Evolutionary conservation across 345 rosid genomes (phyloP).

Genomic region (Punica granatum): DNA sequence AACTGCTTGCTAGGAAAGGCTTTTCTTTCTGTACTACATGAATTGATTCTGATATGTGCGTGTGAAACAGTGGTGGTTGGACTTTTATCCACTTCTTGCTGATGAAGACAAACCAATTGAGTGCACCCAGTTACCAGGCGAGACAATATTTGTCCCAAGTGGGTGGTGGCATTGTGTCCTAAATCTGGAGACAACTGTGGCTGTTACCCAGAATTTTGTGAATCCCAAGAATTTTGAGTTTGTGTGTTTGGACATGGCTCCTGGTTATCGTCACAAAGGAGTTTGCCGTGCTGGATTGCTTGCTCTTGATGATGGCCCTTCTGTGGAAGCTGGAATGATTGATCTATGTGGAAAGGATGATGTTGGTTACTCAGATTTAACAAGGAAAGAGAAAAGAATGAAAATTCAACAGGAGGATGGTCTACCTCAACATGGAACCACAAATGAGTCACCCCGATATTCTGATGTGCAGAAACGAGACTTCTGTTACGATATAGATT

Average conservation of each 20-base stretch:
- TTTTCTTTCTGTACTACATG: background rate
- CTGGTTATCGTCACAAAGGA: slow-evolving; percentile 93
- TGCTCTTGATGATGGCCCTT: slow-evolving; percentile 55
- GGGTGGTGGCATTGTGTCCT: slow-evolving; percentile 99
- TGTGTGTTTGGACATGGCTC: slow-evolving; percentile 95
- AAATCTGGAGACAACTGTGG: slow-evolving; percentile 80
- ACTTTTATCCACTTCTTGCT: slow-evolving; percentile 86
- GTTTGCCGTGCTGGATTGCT: slow-evolving; percentile 89
- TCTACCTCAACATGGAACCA: slow-evolving; percentile 24
- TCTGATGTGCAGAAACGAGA: slow-evolving; percentile 50
- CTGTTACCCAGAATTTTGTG: slow-evolving; percentile 91
- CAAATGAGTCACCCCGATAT: slow-evolving; percentile 24
- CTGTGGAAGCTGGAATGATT: slow-evolving; percentile 27
- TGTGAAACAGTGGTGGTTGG: slow-evolving; percentile 83
- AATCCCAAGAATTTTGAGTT: slow-evolving; percentile 72
- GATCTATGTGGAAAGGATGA: slow-evolving; percentile 23
- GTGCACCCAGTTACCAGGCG: slow-evolving; percentile 85
- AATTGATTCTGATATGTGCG: slow-evolving; percentile 7
- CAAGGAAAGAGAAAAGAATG: slow-evolving; percentile 77
- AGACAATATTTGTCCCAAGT: slow-evolving; percentile 89
- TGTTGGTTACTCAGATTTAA: slow-evolving; percentile 45
- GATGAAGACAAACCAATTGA: slow-evolving; percentile 91
- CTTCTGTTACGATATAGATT: slow-evolving; percentile 61
- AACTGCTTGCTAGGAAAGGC: background rate
- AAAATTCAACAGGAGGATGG: slow-evolving; percentile 30